A percentile compares a stretch with the other conserved stretches of the same genome.
Evolutionary conservation across 2,329 filamentous ascomycete species (phyloP).

Genomic region (Geosmithia flava): DNA sequence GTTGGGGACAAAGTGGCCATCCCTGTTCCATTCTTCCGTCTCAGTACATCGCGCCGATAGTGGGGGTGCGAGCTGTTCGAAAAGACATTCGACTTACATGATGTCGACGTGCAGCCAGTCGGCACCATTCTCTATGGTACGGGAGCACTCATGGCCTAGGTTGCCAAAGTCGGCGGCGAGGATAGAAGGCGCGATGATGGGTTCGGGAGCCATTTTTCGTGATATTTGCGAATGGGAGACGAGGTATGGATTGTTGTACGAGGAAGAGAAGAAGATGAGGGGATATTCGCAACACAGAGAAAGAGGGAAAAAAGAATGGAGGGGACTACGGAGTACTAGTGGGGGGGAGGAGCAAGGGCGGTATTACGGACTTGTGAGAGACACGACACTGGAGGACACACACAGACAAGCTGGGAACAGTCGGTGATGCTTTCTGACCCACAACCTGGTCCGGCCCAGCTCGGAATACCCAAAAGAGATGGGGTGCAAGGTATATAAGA

Average conservation of each 20-base stretch:
- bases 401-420: neutral
- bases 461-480: neutral
- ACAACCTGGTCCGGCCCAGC: neutral
- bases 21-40: constrained; percentile 46
- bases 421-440: neutral
- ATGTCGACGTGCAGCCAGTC: constrained; percentile 96
- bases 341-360: too few species aligned
- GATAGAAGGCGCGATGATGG: constrained; percentile 97
- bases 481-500: neutral
- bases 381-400: too few species aligned
- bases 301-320: neutral
- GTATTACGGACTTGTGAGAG: neutral
- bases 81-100: constrained; percentile 36
- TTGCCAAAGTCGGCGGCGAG: constrained; percentile 91
- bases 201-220: constrained; percentile 64
- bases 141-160: constrained; percentile 74
- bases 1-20: constrained; percentile 97
- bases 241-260: neutral
- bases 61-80: neutral
- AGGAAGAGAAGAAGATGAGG: neutral
- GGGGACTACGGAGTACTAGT: neutral
- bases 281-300: too few species aligned
- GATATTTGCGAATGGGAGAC: neutral
- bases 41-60: neutral
- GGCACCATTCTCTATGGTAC: constrained; percentile 75